Evolutionary conservation across 192 early-diverging fungal genomes (phyloP), one percentile per base, ranked within the genome.

Genomic region (Jimgerdemannia flammicorona): DNA sequence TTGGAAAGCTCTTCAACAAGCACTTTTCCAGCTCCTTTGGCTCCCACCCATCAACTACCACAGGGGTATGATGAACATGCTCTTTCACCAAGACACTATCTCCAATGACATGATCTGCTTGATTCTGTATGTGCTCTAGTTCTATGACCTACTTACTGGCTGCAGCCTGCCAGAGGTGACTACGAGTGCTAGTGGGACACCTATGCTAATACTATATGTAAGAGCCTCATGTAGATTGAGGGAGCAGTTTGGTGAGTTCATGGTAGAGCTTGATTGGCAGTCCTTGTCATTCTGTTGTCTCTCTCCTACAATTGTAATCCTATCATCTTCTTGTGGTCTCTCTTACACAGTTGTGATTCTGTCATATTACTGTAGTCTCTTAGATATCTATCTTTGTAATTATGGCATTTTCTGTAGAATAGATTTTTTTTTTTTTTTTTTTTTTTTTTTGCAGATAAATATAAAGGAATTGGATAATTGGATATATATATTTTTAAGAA

Each of bases 1-100:
- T 92, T 41, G 91, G 90, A 43, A 92, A 92, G 78, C 77, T 92
- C 44, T 91, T 92, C 73, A 92, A 91, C 73, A 87, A 91, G 73
- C 80, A 85, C 18, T 92, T 85, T 80, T 86, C 90, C 7, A 83
- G 84, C 72, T 86, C 83, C 2, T 91, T 92, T 82, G 91, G 91
- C 67, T 90, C 91, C 40, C 88, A 90, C 75, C 91, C 43, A 70
- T 91, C 39, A 81, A 77, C 39, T 84, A 81, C 72, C 75, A 81
- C n/a, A 44, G 66, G 10, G 79, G 79, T 17, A 76, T 74, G 8
- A 83, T 87, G 72, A 71, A 74, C 42, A 75, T 90, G 43, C 66
- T 84, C 29, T 85, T 87, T 20, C 87, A 89, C 73, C 70, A 87
- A 7, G 80, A 86, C 72, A 87, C 86, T 9, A 72, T 77, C 9